Conservation (phyloP, 116 monocot species). For the Posidonia oceanica region DNA sequence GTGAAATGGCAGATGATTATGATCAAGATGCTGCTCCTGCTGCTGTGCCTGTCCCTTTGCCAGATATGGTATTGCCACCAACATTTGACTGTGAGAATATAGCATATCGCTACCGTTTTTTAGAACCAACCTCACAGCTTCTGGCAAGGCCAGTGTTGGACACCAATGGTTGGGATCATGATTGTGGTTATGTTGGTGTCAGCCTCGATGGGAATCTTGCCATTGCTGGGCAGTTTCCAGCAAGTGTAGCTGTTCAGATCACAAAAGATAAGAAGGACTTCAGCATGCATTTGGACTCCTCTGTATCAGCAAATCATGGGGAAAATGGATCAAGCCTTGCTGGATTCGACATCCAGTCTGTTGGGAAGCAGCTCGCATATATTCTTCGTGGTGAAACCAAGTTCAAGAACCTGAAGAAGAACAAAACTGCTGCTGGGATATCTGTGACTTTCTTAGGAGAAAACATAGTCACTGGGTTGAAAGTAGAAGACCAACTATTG, state of each 20-base stretch:
- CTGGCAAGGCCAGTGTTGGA: slow-evolving; percentile 65
- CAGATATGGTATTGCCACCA: slow-evolving; percentile 85
- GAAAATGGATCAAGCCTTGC: slow-evolving; percentile 63
- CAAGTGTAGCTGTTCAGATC: slow-evolving; percentile 42
- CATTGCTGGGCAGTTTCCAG: slow-evolving; percentile 40
- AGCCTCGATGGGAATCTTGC: slow-evolving; percentile 59
- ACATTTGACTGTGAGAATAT: slow-evolving; percentile 70
- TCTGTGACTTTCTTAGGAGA: slow-evolving; percentile 65
- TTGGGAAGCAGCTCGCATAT: slow-evolving; percentile 70
- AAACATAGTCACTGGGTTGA: slow-evolving; percentile 50
- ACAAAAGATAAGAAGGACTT: slow-evolving; percentile 85
- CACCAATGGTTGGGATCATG: slow-evolving; percentile 94
- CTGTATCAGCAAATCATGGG: slow-evolving; percentile 58
- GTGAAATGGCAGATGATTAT: slow-evolving; percentile 44
- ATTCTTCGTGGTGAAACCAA: slow-evolving; percentile 59
- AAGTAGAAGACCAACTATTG: slow-evolving; percentile 50
- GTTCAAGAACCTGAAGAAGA: slow-evolving; percentile 59
- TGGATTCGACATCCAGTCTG: slow-evolving; percentile 69
- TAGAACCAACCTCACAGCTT: slow-evolving; percentile 69
- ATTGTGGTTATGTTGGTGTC: slow-evolving; percentile 85
- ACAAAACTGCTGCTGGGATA: slow-evolving; percentile 55
- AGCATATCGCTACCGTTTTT: slow-evolving; percentile 56
- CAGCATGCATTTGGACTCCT: slow-evolving; percentile 71
- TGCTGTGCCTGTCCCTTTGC: slow-evolving; percentile 54
- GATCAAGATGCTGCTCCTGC: slow-evolving; percentile 62